These are phyloP conservation scores for Phyllosticta ampelicida DNA, from an alignment of 2,329 filamentous ascomycete species.

Conservation along the genomic window DNA sequence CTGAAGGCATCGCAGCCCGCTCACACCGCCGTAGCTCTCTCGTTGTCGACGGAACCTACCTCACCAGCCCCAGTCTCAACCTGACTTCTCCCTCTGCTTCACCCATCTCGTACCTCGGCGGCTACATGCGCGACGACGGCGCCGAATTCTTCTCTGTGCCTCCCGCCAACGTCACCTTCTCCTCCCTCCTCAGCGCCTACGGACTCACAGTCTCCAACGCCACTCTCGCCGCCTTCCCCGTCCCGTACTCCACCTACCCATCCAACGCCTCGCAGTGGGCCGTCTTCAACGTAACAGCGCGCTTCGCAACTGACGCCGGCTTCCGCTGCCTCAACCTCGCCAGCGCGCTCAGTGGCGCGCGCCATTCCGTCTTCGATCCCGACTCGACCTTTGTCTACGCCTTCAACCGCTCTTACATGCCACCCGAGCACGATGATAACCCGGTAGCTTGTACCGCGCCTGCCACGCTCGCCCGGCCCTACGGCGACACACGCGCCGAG, in stretches of 20 bases:
- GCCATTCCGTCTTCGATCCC: slow-evolving; percentile 16
- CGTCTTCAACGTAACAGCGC: slow-evolving; percentile 23
- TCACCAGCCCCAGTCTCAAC: slow-evolving; percentile 16
- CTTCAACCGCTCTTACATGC: slow-evolving; percentile 23
- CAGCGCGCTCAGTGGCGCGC: slow-evolving; percentile 17
- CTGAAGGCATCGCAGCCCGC: neutral
- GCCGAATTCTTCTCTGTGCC: slow-evolving; percentile 22
- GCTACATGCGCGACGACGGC: slow-evolving; percentile 24
- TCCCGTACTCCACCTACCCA: slow-evolving; percentile 7
- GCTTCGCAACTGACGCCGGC: slow-evolving; percentile 20
- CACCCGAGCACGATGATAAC: slow-evolving; percentile 20
- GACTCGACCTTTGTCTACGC: slow-evolving; percentile 20
- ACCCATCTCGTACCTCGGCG: slow-evolving; percentile 18
- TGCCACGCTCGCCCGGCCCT: slow-evolving; percentile 15
- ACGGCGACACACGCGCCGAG: slow-evolving; percentile 17
- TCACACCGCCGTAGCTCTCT: slow-evolving; percentile 16
- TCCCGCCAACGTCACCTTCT: slow-evolving; percentile 14
- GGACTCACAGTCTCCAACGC: slow-evolving; percentile 10
- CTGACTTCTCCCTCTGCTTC: slow-evolving; percentile 11
- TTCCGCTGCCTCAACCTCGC: slow-evolving; percentile 24
- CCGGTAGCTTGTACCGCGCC: slow-evolving; percentile 25
- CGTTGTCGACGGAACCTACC: slow-evolving; percentile 23
- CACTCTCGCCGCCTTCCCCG: slow-evolving; percentile 16
- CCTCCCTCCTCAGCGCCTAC: slow-evolving; percentile 15
- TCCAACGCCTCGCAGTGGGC: slow-evolving; percentile 22